Conservation (phyloP, 768 basidiomycete genomes). For the Pleurotus giganteus region DNA sequence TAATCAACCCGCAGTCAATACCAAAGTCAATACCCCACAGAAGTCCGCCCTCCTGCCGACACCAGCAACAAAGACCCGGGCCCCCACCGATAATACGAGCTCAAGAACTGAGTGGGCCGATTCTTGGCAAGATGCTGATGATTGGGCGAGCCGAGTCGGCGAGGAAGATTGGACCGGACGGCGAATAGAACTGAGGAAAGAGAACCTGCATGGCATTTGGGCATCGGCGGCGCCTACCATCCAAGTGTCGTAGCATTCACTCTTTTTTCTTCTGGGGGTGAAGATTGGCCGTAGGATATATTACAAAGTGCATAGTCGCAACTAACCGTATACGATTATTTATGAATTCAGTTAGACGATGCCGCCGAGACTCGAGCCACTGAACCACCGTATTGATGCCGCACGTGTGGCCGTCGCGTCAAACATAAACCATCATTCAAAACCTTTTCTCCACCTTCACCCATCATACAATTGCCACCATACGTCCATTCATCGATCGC, state of each 20-base stretch:
- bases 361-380: no score
- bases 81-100: conserved; percentile 13
- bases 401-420: conserved; percentile 9
- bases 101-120: conserved; percentile 41
- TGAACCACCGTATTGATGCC: no score
- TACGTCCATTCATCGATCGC: conserved; percentile 2
- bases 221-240: conserved; percentile 13
- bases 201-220: conserved; percentile 25
- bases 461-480: not conserved
- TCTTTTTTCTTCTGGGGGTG: not conserved
- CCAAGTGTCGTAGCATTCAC: conserved; percentile 15
- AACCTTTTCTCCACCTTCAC: not conserved
- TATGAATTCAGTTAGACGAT: no score
- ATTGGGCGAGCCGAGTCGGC: conserved; percentile 49
- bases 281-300: no score
- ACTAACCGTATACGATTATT: no score
- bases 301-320: no score
- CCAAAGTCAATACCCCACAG: conserved; percentile 33
- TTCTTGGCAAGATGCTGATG: conserved; percentile 49
- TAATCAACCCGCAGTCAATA: conserved; percentile 33
- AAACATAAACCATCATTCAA: not conserved
- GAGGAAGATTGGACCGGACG: conserved; percentile 48
- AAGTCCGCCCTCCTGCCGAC: conserved; percentile 14
- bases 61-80: conserved; percentile 13
- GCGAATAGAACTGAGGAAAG: conserved; percentile 36